phyloP scores from a whole-genome alignment of 805 yeast species.

The Peterozyma toletana region DNA sequence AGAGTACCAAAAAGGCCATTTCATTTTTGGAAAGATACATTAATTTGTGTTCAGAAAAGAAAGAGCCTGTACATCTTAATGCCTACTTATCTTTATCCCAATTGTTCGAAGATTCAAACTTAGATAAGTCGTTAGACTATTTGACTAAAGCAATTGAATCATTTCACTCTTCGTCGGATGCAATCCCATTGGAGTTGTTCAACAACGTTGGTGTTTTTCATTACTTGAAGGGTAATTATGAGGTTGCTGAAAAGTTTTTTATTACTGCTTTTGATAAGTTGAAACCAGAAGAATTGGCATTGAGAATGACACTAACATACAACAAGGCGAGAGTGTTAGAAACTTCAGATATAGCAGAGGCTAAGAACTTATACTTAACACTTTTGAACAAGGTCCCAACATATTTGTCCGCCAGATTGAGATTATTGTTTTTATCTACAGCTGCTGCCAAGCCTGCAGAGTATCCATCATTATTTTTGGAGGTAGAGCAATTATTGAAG shows the following conservation, averaged over 20 bases:
- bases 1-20: slow-evolving; percentile 43
- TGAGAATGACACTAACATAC: slow-evolving; percentile 44
- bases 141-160: slow-evolving; percentile 56
- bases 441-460: slow-evolving; percentile 41
- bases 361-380: slow-evolving; percentile 38
- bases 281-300: slow-evolving; percentile 12
- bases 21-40: slow-evolving; percentile 64
- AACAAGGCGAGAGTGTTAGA: slow-evolving; percentile 70
- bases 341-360: slow-evolving; percentile 21
- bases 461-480: slow-evolving; percentile 33
- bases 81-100: slow-evolving; percentile 66
- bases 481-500: slow-evolving; percentile 47
- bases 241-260: slow-evolving; percentile 51
- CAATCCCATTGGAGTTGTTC: slow-evolving; percentile 50
- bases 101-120: slow-evolving; percentile 60
- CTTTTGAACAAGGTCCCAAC: slow-evolving; percentile 58
- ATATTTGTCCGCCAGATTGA: slow-evolving; percentile 68
- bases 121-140: slow-evolving; percentile 59
- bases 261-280: slow-evolving; percentile 16
- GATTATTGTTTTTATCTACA: slow-evolving; percentile 53
- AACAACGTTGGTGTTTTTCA: slow-evolving; percentile 85
- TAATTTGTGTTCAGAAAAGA: slow-evolving; percentile 45
- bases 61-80: slow-evolving; percentile 53
- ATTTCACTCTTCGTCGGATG: slow-evolving; percentile 26
- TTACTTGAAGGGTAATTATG: slow-evolving; percentile 54